These are phyloP conservation scores for Phytophthora rubi DNA, from an alignment of 352 stramenopile species.

Conservation along the genomic window DNA sequence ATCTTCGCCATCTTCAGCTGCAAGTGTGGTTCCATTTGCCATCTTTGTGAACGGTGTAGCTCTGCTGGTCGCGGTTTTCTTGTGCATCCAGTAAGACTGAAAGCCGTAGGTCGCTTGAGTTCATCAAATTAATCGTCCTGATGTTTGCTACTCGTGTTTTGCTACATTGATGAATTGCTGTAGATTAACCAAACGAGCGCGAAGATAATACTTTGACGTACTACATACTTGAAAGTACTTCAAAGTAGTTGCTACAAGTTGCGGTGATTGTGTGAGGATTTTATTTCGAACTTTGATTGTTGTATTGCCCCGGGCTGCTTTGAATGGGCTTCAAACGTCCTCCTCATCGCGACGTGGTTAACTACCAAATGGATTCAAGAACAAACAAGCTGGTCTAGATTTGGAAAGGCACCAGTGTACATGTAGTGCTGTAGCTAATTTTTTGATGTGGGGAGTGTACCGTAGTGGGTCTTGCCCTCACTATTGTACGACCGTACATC, in stretches of 20 bases:
- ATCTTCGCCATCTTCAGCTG: slow-evolving; percentile 28
- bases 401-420: slow-evolving; percentile 8
- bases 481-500: too few species aligned
- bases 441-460: too few species aligned
- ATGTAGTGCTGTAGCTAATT: too few species aligned
- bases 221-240: not conserved
- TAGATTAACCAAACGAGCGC: slow-evolving; percentile 19
- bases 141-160: not conserved
- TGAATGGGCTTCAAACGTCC: slow-evolving; percentile 58
- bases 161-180: not conserved
- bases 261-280: too few species aligned
- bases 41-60: slow-evolving; percentile 32
- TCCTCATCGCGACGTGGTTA: slow-evolving; percentile 33
- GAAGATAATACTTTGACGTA: not conserved
- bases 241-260: too few species aligned
- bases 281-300: too few species aligned
- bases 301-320: slow-evolving; percentile 59
- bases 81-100: slow-evolving; percentile 43
- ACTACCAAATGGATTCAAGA: slow-evolving; percentile 46
- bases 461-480: too few species aligned
- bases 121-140: slow-evolving; percentile 30
- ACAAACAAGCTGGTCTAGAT: slow-evolving; percentile 39
- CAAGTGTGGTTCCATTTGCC: slow-evolving; percentile 19
- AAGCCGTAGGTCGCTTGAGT: slow-evolving; percentile 11
- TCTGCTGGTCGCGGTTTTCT: slow-evolving; percentile 27